Conservation (phyloP, 805 yeast genomes). For the Naumovozyma castellii region DNA sequence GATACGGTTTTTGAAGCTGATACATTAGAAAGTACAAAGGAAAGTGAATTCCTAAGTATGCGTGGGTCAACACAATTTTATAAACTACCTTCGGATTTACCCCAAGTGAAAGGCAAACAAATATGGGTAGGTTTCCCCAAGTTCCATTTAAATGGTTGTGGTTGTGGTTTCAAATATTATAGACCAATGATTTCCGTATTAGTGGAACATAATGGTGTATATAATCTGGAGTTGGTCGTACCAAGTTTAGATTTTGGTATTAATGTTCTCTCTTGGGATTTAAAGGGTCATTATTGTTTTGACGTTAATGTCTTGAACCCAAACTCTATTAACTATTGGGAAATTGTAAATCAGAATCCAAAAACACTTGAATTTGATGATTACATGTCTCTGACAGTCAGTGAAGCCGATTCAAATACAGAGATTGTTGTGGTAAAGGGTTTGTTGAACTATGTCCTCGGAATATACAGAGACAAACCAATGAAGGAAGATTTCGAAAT, state of each 20-base stretch:
- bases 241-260: constrained; percentile 7
- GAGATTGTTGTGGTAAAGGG: constrained; percentile 31
- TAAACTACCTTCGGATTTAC: constrained; percentile 6
- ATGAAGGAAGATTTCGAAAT: constrained; percentile 7
- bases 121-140: constrained; percentile 12
- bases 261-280: constrained; percentile 8
- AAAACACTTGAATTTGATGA: constrained; percentile 21
- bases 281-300: constrained; percentile 6
- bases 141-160: constrained; percentile 6
- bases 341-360: constrained; percentile 7
- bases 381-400: constrained; percentile 31
- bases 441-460: constrained; percentile 29
- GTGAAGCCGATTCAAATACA: constrained; percentile 32
- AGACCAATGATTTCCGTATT: constrained; percentile 9
- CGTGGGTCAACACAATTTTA: constrained; percentile 11
- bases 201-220: constrained; percentile 7
- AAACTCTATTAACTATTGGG: constrained; percentile 11
- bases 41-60: constrained; percentile 4
- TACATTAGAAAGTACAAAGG: constrained; percentile 3
- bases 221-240: constrained; percentile 8
- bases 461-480: constrained; percentile 17
- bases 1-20: constrained; percentile 9
- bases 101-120: constrained; percentile 6
- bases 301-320: constrained; percentile 7
- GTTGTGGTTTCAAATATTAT: constrained; percentile 7